Conservation (phyloP, 1,284 basidiomycete genomes). For the Coniferiporia weirii region DNA sequence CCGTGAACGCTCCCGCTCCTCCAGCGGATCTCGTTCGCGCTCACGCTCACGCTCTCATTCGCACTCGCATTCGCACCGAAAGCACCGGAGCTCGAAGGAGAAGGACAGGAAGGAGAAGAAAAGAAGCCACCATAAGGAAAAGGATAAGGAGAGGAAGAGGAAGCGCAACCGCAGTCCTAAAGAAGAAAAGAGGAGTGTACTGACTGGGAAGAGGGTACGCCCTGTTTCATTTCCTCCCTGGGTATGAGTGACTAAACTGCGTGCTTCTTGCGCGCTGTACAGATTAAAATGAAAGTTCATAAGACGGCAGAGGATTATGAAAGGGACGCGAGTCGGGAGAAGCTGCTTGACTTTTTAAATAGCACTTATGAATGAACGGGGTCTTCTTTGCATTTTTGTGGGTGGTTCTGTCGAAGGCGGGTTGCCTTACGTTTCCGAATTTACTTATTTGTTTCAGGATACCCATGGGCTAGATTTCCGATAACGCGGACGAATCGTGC, state of each 20-base stretch:
- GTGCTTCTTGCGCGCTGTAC: neutral
- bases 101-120: constrained; percentile 33
- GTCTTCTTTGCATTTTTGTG: neutral
- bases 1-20: neutral
- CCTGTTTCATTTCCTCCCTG: neutral
- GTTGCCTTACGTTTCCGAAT: neutral
- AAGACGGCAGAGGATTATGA: constrained; percentile 49
- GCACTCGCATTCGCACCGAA: neutral
- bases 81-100: constrained; percentile 23
- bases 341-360: constrained; percentile 49
- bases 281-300: constrained; percentile 59
- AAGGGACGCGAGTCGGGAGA: constrained; percentile 47
- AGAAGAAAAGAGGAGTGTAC: constrained; percentile 33
- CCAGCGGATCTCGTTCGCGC: neutral
- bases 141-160: constrained; percentile 29
- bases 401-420: neutral
- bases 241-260: neutral
- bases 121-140: constrained; percentile 17
- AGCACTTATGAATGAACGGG: constrained; percentile 39
- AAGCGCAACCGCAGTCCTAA: neutral
- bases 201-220: constrained; percentile 51
- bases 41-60: neutral
- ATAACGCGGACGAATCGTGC: neutral
- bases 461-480: neutral
- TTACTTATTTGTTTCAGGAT: too few species aligned